Evolutionary conservation across 768 basidiomycete species (phyloP).

Genomic region (Tephrocybe rancida): DNA sequence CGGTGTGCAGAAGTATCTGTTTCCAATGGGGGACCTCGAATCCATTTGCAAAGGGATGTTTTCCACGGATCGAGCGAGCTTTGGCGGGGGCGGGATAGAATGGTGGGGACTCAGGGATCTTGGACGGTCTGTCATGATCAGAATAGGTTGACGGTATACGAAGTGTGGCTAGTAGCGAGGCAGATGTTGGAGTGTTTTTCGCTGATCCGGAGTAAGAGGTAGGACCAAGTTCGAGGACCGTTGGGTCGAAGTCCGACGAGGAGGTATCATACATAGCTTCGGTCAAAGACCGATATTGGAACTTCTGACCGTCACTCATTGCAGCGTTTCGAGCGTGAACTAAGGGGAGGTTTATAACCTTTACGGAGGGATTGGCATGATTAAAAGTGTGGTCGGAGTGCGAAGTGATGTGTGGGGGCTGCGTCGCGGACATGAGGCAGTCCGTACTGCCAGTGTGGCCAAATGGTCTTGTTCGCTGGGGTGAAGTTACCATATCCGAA

Average conservation of each 20-base stretch:
- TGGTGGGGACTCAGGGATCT: slow-evolving; percentile 11
- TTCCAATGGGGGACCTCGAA: slow-evolving; percentile 38
- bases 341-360: not conserved
- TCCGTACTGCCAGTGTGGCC: not conserved
- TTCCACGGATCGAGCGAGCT: slow-evolving; percentile 7
- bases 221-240: not conserved
- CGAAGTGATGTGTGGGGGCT: not conserved
- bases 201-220: not conserved
- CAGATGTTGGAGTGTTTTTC: not conserved
- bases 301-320: slow-evolving; percentile 5
- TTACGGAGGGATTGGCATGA: not conserved
- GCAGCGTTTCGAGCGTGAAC: not conserved
- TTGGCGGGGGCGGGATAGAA: slow-evolving; percentile 13
- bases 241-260: slow-evolving; percentile 16
- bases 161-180: not conserved
- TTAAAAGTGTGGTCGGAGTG: not conserved
- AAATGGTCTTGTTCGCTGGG: not conserved
- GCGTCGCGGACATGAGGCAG: not conserved
- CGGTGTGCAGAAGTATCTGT: slow-evolving; percentile 28
- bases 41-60: slow-evolving; percentile 29
- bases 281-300: slow-evolving; percentile 11
- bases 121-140: slow-evolving; percentile 7
- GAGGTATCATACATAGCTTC: slow-evolving; percentile 10
- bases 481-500: not conserved
- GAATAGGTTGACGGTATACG: slow-evolving; percentile 3